Conservation (phyloP, 129 eudicot genomes). For the Flaveria robusta region DNA sequence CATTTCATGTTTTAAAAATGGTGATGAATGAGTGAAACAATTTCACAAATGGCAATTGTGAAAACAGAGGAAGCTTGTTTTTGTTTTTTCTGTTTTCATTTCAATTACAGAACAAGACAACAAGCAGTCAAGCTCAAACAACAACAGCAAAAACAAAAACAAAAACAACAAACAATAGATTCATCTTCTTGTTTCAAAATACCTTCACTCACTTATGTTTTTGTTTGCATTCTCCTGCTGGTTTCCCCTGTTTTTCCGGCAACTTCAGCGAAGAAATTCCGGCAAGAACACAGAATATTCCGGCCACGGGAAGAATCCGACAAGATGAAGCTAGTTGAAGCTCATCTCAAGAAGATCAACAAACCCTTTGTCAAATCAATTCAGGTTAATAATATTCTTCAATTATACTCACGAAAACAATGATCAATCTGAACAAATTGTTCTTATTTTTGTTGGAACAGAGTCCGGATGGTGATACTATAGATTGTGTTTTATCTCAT, state of each 20-base stretch:
- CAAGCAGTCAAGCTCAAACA: constrained; percentile 31
- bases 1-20: constrained; percentile 44
- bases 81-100: constrained; percentile 33
- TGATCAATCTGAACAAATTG: constrained; percentile 4
- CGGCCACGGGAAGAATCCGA: constrained; percentile 48
- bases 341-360: constrained; percentile 73
- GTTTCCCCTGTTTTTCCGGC: constrained; percentile 50
- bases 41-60: constrained; percentile 45
- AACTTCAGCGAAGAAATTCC: constrained; percentile 27
- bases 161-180: constrained; percentile 32
- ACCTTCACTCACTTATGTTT: constrained; percentile 55
- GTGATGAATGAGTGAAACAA: constrained; percentile 41
- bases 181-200: constrained; percentile 43
- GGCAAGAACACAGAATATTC: constrained; percentile 46
- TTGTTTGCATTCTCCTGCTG: constrained; percentile 56
- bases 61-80: constrained; percentile 32
- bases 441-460: constrained; percentile 30
- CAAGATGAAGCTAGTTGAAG: constrained; percentile 55
- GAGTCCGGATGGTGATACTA: constrained; percentile 95
- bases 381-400: constrained; percentile 42
- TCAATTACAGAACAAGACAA: constrained; percentile 50
- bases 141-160: constrained; percentile 25
- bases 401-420: not conserved
- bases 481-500: constrained; percentile 79
- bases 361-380: constrained; percentile 78